These are phyloP conservation scores for Naganishia onofrii DNA, from an alignment of 768 basidiomycete species.

Conservation along the genomic window DNA sequence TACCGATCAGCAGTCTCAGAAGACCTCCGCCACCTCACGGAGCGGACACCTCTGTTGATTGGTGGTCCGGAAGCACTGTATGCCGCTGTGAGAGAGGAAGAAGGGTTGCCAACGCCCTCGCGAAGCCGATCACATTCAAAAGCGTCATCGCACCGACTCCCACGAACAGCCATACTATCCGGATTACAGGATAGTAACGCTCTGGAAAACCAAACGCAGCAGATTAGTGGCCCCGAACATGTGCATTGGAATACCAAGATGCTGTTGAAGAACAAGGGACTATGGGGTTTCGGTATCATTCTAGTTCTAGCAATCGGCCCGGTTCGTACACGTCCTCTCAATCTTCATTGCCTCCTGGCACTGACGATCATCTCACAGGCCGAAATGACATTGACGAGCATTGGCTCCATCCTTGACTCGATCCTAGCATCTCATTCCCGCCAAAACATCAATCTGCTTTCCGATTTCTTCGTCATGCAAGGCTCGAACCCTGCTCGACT, in stretches of 20 bases:
- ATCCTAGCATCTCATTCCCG: conserved; percentile 36
- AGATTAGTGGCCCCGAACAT: conserved; percentile 7
- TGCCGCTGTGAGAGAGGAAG: conserved; percentile 45
- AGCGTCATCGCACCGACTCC: conserved; percentile 12
- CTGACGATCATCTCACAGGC: conserved; percentile 34
- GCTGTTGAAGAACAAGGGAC: conserved; percentile 45
- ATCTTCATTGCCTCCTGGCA: neutral
- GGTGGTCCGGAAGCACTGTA: conserved; percentile 45
- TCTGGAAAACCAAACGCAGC: conserved; percentile 2
- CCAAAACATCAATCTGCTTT: neutral
- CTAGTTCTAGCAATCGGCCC: conserved; percentile 50
- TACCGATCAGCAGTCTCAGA: conserved; percentile 31
- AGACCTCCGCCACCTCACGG: conserved; percentile 44
- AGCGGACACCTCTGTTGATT: conserved; percentile 48
- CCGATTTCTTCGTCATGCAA: conserved; percentile 11
- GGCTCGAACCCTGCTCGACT: conserved; percentile 19
- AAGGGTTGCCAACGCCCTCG: neutral
- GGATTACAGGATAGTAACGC: neutral
- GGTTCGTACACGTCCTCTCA: conserved; percentile 33
- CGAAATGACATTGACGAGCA: conserved; percentile 48
- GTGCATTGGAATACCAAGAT: conserved; percentile 40
- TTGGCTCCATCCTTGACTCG: conserved; percentile 50
- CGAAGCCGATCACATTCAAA: conserved; percentile 19
- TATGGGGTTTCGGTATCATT: conserved; percentile 49
- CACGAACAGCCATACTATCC: conserved; percentile 5